Evolutionary conservation across 2,329 filamentous ascomycete genomes (phyloP).

Genomic region (Blastomyces gilchristii): DNA sequence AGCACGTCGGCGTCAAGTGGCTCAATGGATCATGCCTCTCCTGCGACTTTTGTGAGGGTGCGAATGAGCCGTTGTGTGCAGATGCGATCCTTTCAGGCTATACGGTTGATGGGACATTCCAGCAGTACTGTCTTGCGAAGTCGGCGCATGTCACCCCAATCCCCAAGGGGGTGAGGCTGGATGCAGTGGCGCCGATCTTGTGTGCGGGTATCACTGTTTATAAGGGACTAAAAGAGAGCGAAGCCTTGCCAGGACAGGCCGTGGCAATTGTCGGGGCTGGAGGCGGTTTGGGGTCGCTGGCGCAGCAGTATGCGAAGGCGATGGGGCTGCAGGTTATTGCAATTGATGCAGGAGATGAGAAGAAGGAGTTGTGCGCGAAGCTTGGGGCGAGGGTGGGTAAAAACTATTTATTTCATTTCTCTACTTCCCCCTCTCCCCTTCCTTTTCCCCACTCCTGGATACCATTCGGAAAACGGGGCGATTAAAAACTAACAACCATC

Average conservation of each 20-base stretch:
- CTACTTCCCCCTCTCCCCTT: neutral
- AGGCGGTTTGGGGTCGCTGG: conserved; percentile 69
- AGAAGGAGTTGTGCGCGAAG: conserved; percentile 54
- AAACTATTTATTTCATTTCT: neutral
- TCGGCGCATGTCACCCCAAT: conserved; percentile 75
- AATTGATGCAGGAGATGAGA: conserved; percentile 76
- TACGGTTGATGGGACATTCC: conserved; percentile 86
- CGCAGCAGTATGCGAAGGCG: conserved; percentile 78
- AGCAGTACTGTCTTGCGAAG: conserved; percentile 83
- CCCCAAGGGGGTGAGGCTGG: conserved; percentile 64
- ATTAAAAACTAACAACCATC: conserved; percentile 6
- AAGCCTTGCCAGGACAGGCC: conserved; percentile 60
- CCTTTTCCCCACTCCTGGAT: neutral
- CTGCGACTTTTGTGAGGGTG: conserved; percentile 72
- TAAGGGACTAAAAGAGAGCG: conserved; percentile 82
- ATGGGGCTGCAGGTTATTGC: conserved; percentile 76
- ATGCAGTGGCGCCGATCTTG: conserved; percentile 67
- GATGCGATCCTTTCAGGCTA: conserved; percentile 72
- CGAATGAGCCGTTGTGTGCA: conserved; percentile 74
- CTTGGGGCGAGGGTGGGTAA: conserved; percentile 52
- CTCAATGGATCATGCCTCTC: conserved; percentile 75
- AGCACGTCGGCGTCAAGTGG: conserved; percentile 85
- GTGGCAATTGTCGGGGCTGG: conserved; percentile 81
- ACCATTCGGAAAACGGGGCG: too few species aligned
- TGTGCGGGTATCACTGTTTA: conserved; percentile 84